phyloP scores from a whole-genome alignment of 2,329 filamentous ascomycete genomes.

The Calonectria crousiana region DNA sequence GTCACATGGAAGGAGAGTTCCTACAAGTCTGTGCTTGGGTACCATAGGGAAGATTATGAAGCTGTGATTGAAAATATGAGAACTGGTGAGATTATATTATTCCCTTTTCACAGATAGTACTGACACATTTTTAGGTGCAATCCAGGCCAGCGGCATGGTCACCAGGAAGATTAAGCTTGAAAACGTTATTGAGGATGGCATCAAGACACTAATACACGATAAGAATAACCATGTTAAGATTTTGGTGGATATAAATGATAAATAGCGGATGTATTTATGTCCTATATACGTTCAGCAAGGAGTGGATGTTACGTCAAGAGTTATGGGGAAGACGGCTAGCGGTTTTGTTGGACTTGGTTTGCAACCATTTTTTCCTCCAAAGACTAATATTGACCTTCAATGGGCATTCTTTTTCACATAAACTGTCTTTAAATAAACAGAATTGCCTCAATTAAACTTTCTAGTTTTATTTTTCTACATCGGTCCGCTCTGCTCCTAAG shows the following conservation, averaged over 20 bases:
- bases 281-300: neutral
- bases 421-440: neutral
- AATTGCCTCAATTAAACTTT: too few relatives aligned
- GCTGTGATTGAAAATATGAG: slow-evolving; percentile 63
- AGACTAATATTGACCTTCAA: neutral
- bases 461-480: too few relatives aligned
- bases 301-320: neutral
- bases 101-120: neutral
- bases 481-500: too few relatives aligned
- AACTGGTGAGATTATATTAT: slow-evolving; percentile 20
- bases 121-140: slow-evolving; percentile 51
- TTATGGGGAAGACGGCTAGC: too few relatives aligned
- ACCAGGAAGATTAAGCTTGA: slow-evolving; percentile 68
- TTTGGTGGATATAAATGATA: slow-evolving; percentile 59
- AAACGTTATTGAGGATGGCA: slow-evolving; percentile 68
- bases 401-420: too few relatives aligned
- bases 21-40: slow-evolving; percentile 42
- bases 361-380: neutral
- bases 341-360: neutral
- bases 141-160: slow-evolving; percentile 70
- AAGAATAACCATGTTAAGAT: slow-evolving; percentile 75
- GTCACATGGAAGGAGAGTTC: slow-evolving; percentile 42
- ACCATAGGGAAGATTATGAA: slow-evolving; percentile 59
- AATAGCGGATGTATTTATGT: slow-evolving; percentile 13
- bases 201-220: slow-evolving; percentile 67